phyloP scores from a whole-genome alignment of 1,139 yeast genomes.

The Kodamaea plutei region DNA sequence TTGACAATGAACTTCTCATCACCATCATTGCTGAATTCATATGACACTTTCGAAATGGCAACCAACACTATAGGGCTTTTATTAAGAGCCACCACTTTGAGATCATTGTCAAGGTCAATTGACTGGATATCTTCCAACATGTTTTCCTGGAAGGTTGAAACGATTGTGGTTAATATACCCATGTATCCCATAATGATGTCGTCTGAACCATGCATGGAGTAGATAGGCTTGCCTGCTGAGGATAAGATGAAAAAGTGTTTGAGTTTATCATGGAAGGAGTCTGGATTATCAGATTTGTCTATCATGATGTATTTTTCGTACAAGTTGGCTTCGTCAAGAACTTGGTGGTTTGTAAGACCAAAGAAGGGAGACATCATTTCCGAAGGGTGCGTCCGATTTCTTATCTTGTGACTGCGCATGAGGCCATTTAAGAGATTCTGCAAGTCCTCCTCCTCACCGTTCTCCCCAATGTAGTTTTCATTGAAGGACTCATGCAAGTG shows the following conservation, averaged over 20 bases:
- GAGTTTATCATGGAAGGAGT: conserved; percentile 37
- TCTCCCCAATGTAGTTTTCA: conserved; percentile 10
- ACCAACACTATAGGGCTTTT: conserved; percentile 70
- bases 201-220: conserved; percentile 74
- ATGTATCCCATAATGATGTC: conserved; percentile 67
- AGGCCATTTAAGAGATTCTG: conserved; percentile 25
- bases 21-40: no score
- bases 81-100: conserved; percentile 58
- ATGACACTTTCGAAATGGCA: conserved; percentile 55
- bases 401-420: conserved; percentile 12
- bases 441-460: conserved; percentile 26
- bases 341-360: conserved; percentile 1
- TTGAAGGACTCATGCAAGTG: conserved; percentile 7
- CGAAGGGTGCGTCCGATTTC: background rate
- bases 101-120: conserved; percentile 26
- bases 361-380: conserved; percentile 3
- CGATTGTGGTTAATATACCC: conserved; percentile 67
- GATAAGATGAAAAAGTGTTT: conserved; percentile 84
- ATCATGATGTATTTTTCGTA: conserved; percentile 11
- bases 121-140: conserved; percentile 28
- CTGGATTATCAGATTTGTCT: conserved; percentile 22
- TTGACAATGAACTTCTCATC: conserved; percentile 31
- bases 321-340: conserved; percentile 13
- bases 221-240: conserved; percentile 90
- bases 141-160: conserved; percentile 54